Base-by-base conservation (phyloP, 2,329 filamentous ascomycete species). In the Epicoccum nigrum region DNA sequence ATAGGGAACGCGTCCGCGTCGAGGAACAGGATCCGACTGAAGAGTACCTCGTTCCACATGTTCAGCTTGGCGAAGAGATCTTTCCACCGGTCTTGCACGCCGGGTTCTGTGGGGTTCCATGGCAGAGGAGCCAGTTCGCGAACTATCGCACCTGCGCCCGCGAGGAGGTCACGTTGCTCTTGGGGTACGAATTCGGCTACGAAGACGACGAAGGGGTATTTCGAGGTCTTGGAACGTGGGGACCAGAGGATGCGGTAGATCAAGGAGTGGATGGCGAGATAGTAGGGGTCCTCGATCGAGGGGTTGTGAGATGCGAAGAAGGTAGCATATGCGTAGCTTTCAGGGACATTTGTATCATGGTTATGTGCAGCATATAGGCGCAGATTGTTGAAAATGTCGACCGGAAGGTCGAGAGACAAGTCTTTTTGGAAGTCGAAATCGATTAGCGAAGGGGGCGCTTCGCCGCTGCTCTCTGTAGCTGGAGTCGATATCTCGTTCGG, bases 31-130 rank as follows among this genome's bases (percentile, higher is more conserved):
- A 72, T 64, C 16, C 62, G 62, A n/a, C 43, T 45, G 41, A 71
- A 73, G 2, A 67, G 60, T 0, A 61, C 68, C 41, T 71, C 63
- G 7, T 59, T 61, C 69, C 68, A 73, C 66, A 73, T 72, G 53
- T 71, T 60, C 15, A 73, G 59, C 37, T 73, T 72, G 4, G 68
- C 64, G 45, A 73, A 73, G 3, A 71, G 65, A 35, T 73, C 68
- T 44, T 61, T 65, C 67, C 68, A 72, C 2, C 70, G 58, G 16
- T 54, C 45, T 27, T 64, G 58, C 7, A 64, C 54, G 8, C 59
- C 60, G 1, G 48, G 27, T 4, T 57, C 54, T 16, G 65, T 61
- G 19, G 67, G 67, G 7, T 63, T 56, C 67, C 68, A 72, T 9
- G 61, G 52, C 0, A 71, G 39, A 2, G 65, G 58, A 1, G 52